Base-by-base conservation (phyloP, 306 rosid genomes). In the Quillaja saponaria region DNA sequence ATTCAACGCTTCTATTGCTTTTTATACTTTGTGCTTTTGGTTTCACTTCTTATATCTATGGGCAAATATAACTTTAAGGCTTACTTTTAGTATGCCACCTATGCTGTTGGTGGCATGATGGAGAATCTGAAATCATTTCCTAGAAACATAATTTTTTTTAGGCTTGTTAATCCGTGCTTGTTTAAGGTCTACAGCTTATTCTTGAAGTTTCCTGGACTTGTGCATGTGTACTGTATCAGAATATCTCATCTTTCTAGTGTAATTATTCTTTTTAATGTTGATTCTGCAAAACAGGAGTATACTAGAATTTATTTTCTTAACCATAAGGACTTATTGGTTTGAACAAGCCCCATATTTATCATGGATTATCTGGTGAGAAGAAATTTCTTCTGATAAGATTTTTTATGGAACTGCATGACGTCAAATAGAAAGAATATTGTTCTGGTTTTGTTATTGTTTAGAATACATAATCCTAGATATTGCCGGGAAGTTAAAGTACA, bases 11-110 rank as follows among this genome's bases (percentile, higher is more conserved):
- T 47, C 7, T 55, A 10, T 48, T 41, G 11, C 55, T 4, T 28
- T 54, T 7, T 28, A 10, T 19, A 16, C 19, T 13, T 0, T 38
- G 38, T 49, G 49, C 13, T 56, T 15, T 13, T 50, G 44, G 60
- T 67, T 38, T 52, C 28, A 12, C 53, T 58, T 34, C 19, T 46
- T 13, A 46, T 37, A 46, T 47, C 37, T 59, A 53, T 16, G 0
- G 48, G 34, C 31, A 17, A 33, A 41, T 53, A 52, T 28, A 21
- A 40, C 61, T 66, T 31, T n/a, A n/a, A 50, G 61, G 68, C 7
- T 55, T 41, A 44, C 50, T 19, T 46, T 15, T 8, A 56, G 52
- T 18, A 17, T 42, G 63, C 68, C 17, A 42, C 38, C 50, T 52
- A 16, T 52, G 25, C 16, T 51, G 31, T 35, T 35, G 25, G 18